These are phyloP conservation scores for Dactylorhiza incarnata DNA, from an alignment of 106 monocot species.

Conservation along the genomic window DNA sequence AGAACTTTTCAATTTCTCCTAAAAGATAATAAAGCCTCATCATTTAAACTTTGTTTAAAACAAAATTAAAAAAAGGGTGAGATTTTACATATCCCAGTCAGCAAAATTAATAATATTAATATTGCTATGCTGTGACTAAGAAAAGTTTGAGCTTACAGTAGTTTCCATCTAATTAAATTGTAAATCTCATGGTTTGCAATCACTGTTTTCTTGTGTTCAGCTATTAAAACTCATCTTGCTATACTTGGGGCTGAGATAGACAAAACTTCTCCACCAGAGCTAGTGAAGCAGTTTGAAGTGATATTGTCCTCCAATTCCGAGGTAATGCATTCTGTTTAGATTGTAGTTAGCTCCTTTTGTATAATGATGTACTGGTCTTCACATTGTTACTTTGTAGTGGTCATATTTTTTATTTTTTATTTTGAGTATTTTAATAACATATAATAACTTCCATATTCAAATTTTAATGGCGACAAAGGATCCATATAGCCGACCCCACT, in stretches of 20 bases:
- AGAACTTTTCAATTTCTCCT: background rate
- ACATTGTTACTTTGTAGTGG: no score
- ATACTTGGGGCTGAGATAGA: constrained; percentile 62
- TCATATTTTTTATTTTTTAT: no score
- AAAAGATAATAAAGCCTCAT: background rate
- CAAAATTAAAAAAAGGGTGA: background rate
- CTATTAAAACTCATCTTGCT: constrained; percentile 27
- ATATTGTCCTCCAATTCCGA: constrained; percentile 36
- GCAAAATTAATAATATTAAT: background rate
- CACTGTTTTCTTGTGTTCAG: constrained; percentile 22
- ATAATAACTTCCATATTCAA: no score
- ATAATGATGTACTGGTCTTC: background rate
- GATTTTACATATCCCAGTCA: background rate
- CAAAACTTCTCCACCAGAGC: constrained; percentile 34
- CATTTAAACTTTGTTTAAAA: background rate
- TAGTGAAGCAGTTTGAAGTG: constrained; percentile 53
- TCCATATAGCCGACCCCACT: no score
- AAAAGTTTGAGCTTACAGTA: background rate
- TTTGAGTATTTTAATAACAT: no score
- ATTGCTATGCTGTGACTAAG: background rate
- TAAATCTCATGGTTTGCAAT: background rate
- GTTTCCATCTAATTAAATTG: background rate
- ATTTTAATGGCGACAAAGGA: no score
- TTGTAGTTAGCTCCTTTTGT: background rate
- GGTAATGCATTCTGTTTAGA: constrained; percentile 17